These are phyloP conservation scores for Tylopilus intermedius DNA, from an alignment of 768 basidiomycete genomes.

Conservation along the genomic window DNA sequence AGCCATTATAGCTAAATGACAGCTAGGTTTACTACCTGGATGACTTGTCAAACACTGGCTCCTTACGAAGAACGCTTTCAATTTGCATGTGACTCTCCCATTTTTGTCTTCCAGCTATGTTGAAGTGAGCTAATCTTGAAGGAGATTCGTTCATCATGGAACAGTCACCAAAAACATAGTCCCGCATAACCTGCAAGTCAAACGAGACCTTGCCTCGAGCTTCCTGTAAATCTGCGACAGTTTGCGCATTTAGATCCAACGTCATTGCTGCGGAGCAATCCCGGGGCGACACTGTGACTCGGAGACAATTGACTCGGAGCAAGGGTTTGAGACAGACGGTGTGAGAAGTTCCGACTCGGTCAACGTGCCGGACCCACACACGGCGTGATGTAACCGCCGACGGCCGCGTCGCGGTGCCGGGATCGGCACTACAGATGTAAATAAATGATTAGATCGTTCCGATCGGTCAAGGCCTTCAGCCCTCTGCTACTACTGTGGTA, in stretches of 20 bases:
- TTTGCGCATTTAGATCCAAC: constrained; percentile 40
- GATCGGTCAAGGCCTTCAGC: too few relatives aligned
- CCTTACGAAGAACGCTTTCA: constrained; percentile 43
- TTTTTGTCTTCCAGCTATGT: constrained; percentile 42
- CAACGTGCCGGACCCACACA: too few relatives aligned
- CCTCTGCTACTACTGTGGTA: too few relatives aligned
- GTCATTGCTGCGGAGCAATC: not conserved
- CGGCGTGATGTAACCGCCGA: too few relatives aligned
- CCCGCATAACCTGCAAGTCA: constrained; percentile 38
- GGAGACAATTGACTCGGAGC: too few relatives aligned
- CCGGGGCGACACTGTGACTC: too few relatives aligned
- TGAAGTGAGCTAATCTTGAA: not conserved
- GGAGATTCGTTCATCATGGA: not conserved
- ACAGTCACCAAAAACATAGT: constrained; percentile 48
- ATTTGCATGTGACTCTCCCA: constrained; percentile 50
- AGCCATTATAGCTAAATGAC: not conserved
- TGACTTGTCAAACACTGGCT: constrained; percentile 58
- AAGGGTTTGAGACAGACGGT: too few relatives aligned
- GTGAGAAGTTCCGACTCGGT: too few relatives aligned
- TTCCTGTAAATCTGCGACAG: constrained; percentile 46
- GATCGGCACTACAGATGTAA: too few relatives aligned
- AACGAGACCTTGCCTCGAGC: constrained; percentile 45
- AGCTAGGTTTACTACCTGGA: constrained; percentile 43
- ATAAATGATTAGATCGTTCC: too few relatives aligned
- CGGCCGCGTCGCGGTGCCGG: too few relatives aligned